These are phyloP conservation scores for Aplosporella prunicola DNA, from an alignment of 2,329 filamentous ascomycete genomes.

Conservation along the genomic window DNA sequence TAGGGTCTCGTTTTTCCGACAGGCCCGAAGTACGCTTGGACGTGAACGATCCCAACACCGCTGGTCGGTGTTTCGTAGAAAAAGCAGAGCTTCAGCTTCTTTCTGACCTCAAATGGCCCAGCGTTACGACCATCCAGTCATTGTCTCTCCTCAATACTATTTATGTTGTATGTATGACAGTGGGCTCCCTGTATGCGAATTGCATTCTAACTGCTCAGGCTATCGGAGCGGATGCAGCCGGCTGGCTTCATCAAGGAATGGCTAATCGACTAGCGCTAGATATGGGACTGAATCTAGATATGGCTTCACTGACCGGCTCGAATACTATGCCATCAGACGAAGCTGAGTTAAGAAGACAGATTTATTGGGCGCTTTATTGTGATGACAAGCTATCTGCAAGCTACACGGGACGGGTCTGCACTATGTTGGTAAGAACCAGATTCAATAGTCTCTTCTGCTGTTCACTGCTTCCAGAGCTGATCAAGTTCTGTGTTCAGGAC, in stretches of 20 bases:
- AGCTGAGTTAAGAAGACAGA: conserved; percentile 24
- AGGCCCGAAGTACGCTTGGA: conserved; percentile 22
- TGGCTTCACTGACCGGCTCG: conserved; percentile 19
- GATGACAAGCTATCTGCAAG: conserved; percentile 27
- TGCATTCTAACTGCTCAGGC: conserved; percentile 16
- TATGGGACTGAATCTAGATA: conserved; percentile 31
- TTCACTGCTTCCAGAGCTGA: neutral
- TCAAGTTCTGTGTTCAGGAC: conserved; percentile 14
- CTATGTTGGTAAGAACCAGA: conserved; percentile 23
- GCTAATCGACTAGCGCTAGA: conserved; percentile 28
- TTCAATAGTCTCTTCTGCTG: neutral
- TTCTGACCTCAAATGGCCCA: conserved; percentile 16
- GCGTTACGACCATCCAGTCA: conserved; percentile 30
- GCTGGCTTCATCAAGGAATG: conserved; percentile 32
- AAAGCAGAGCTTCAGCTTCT: conserved; percentile 14
- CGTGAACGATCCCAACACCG: conserved; percentile 25
- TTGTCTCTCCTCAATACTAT: conserved; percentile 20
- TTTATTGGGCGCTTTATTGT: conserved; percentile 31
- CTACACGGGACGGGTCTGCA: conserved; percentile 29
- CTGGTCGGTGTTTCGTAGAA: conserved; percentile 24
- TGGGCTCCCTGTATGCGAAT: neutral
- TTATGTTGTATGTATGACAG: conserved; percentile 18
- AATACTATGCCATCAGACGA: conserved; percentile 19
- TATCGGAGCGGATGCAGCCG: conserved; percentile 26
- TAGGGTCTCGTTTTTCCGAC: conserved; percentile 27